These are phyloP conservation scores for Echria macrotheca DNA, from an alignment of 495 filamentous ascomycete genomes.

Conservation along the genomic window DNA sequence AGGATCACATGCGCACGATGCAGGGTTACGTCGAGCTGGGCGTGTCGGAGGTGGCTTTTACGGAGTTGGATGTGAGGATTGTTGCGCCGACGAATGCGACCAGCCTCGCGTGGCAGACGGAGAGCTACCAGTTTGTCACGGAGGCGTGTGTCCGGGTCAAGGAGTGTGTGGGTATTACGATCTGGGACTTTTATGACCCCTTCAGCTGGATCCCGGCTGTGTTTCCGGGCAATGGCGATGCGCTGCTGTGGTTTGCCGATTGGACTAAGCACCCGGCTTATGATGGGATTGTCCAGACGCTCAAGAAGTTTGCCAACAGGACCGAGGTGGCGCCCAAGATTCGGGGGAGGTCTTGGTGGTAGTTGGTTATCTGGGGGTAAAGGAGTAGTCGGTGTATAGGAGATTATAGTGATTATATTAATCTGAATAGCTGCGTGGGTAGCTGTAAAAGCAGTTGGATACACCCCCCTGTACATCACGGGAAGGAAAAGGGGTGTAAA, in stretches of 20 bases:
- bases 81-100: slow-evolving; percentile 39
- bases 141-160: slow-evolving; percentile 53
- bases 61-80: slow-evolving; percentile 59
- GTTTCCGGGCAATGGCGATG: slow-evolving; percentile 51
- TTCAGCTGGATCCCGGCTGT: slow-evolving; percentile 55
- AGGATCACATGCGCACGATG: slow-evolving; percentile 46
- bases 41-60: slow-evolving; percentile 56
- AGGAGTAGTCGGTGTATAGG: too few species aligned
- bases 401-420: too few species aligned
- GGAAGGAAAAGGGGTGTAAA: too few species aligned
- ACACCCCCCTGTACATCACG: too few species aligned
- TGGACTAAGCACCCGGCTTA: slow-evolving; percentile 55
- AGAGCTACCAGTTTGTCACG: slow-evolving; percentile 48
- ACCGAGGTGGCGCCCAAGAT: not conserved
- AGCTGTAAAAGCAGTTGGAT: too few species aligned
- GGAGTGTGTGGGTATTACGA: slow-evolving; percentile 62
- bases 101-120: slow-evolving; percentile 50
- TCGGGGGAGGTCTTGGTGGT: too few species aligned
- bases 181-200: slow-evolving; percentile 55
- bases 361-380: too few species aligned
- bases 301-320: slow-evolving; percentile 8
- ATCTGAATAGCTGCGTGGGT: too few species aligned
- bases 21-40: slow-evolving; percentile 43
- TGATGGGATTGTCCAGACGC: slow-evolving; percentile 21
- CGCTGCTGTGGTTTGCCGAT: slow-evolving; percentile 46